Conservation (phyloP, 1,139 yeast genomes). For the Saccharomyces hybrid region DNA sequence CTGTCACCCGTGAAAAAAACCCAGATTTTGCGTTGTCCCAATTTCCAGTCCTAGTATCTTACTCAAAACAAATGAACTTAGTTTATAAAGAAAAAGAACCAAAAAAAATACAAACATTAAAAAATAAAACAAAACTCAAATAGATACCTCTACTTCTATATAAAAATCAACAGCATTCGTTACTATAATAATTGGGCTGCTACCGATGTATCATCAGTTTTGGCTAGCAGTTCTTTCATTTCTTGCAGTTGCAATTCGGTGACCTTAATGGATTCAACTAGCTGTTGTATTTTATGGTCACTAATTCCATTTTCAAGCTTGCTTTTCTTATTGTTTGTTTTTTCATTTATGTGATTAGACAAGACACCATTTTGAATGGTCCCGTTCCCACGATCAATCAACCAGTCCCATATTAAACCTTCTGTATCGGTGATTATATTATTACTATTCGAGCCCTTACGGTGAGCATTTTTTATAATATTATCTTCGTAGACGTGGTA, state of each 20-base stretch:
- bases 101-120: neutral
- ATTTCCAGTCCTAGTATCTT: neutral
- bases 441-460: conserved; percentile 4
- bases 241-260: conserved; percentile 46
- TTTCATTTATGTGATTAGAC: conserved; percentile 9
- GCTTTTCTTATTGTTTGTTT: conserved; percentile 3
- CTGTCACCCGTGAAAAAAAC: no score
- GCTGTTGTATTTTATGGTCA: conserved; percentile 37
- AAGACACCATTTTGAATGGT: conserved; percentile 13
- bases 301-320: conserved; percentile 8
- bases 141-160: neutral
- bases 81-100: neutral
- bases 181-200: neutral
- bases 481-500: conserved; percentile 36
- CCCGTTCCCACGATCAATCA: conserved; percentile 45
- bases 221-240: conserved; percentile 27
- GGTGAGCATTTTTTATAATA: conserved; percentile 23
- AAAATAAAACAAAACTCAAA: neutral
- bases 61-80: no score
- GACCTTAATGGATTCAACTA: conserved; percentile 47
- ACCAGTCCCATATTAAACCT: conserved; percentile 74
- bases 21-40: no score
- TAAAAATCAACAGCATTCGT: neutral
- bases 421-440: conserved; percentile 41
- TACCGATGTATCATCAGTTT: conserved; percentile 4